These are phyloP conservation scores for Raffaelea ambrosiae DNA, from an alignment of 2,329 filamentous ascomycete species.

Conservation along the genomic window DNA sequence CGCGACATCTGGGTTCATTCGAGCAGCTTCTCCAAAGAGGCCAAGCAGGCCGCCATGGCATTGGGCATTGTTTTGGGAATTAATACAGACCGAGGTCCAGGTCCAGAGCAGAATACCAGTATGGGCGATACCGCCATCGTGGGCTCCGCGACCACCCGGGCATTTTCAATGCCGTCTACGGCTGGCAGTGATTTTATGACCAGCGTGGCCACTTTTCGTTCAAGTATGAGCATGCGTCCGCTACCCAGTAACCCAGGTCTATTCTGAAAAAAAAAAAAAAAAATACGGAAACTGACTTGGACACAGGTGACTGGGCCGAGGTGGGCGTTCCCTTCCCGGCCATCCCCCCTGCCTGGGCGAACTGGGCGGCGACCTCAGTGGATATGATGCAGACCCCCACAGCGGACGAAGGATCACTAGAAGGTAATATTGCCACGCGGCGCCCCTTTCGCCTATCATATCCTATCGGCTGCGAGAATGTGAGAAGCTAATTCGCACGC, in stretches of 20 bases:
- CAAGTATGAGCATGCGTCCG: background rate
- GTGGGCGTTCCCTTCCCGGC: background rate
- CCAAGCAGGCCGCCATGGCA: background rate
- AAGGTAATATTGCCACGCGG: too few relatives aligned
- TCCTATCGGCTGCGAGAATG: too few relatives aligned
- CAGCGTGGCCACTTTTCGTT: background rate
- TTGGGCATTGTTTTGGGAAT: background rate
- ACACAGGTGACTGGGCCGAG: background rate
- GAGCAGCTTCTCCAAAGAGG: background rate
- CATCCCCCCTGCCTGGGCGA: background rate
- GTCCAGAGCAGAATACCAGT: background rate
- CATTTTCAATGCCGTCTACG: background rate
- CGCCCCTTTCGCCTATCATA: too few relatives aligned
- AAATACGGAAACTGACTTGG: background rate
- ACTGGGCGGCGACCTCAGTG: background rate
- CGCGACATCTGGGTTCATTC: constrained; percentile 1
- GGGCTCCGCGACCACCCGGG: background rate
- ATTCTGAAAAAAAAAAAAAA: too few relatives aligned
- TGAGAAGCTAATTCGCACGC: background rate
- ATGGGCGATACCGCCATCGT: background rate
- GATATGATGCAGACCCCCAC: background rate
- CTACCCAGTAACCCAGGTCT: too few relatives aligned
- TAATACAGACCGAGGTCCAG: background rate
- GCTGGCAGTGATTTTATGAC: background rate
- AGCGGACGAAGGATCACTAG: background rate